Conservation (phyloP, 169 alveolate genomes). For the Plasmodium inui region DNA sequence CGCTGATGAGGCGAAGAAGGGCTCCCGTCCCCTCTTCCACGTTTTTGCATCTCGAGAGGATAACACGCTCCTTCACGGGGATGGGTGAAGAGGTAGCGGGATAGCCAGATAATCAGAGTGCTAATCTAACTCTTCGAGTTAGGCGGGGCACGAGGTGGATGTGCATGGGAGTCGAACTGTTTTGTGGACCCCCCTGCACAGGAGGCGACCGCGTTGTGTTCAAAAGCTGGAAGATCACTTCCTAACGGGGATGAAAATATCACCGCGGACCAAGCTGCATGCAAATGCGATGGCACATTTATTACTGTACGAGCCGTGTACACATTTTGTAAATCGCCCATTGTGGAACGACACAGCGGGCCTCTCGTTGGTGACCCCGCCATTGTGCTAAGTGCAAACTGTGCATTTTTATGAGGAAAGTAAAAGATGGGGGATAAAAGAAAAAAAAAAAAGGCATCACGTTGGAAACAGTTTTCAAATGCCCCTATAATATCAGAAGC, state of each 20-base stretch:
- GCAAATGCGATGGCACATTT: background rate
- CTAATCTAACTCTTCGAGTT: background rate
- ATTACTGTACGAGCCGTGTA: background rate
- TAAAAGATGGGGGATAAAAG: background rate
- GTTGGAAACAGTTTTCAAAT: background rate
- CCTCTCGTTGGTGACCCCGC: background rate
- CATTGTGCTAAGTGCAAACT: background rate
- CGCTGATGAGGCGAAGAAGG: too few relatives aligned
- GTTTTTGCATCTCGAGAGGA: background rate
- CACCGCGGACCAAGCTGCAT: background rate
- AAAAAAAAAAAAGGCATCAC: background rate
- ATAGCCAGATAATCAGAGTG: background rate
- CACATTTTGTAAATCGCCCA: background rate
- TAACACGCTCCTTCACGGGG: too few relatives aligned
- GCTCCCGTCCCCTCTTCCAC: too few relatives aligned
- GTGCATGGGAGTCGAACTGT: too few relatives aligned
- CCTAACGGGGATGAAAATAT: background rate
- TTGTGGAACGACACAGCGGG: background rate
- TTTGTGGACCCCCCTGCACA: background rate
- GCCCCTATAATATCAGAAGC: background rate
- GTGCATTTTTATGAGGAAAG: background rate
- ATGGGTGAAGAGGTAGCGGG: background rate
- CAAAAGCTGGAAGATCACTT: background rate
- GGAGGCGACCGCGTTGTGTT: background rate
- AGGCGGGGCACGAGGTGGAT: background rate